Conservation (phyloP, 164 flowering plant species). For the Chimonanthus praecox region DNA sequence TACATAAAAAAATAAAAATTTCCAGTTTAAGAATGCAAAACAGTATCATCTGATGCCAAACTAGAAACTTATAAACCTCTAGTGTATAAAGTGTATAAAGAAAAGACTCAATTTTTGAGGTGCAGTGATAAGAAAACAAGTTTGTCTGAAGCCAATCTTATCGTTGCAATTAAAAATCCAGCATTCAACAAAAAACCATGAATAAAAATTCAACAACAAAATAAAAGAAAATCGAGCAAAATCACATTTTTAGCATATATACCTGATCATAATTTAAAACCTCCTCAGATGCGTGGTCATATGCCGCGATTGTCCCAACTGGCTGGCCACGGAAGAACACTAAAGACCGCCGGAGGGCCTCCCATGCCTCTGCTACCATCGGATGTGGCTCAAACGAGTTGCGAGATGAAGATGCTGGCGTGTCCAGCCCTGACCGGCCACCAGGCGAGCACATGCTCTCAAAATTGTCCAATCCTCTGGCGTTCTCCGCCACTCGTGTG, state of each 20-base stretch:
- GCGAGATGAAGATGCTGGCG: background rate
- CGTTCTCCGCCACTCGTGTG: background rate
- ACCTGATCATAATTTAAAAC: slow-evolving; percentile 1
- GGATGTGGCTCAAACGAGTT: slow-evolving; percentile 2
- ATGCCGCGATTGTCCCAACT: slow-evolving; percentile 33
- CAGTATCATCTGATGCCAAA: background rate
- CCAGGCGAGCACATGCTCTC: slow-evolving; percentile 19
- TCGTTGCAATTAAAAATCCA: background rate
- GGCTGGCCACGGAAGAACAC: slow-evolving; percentile 33
- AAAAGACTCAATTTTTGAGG: background rate
- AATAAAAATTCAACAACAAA: background rate
- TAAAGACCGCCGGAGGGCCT: slow-evolving; percentile 17
- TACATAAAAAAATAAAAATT: too few species aligned
- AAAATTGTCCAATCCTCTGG: slow-evolving; percentile 11
- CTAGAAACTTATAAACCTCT: too few species aligned
- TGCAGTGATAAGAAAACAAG: too few species aligned
- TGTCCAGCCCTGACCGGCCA: background rate
- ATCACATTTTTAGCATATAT: slow-evolving; percentile 12
- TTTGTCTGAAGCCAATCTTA: background rate
- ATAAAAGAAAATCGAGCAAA: slow-evolving; percentile 7
- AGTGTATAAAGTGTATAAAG: background rate
- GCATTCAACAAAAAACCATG: background rate
- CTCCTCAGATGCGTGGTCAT: slow-evolving; percentile 12
- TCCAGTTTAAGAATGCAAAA: background rate
- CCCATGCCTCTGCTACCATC: slow-evolving; percentile 16